phyloP scores from a whole-genome alignment of 768 basidiomycete species.

The Roridomyces roridus region DNA sequence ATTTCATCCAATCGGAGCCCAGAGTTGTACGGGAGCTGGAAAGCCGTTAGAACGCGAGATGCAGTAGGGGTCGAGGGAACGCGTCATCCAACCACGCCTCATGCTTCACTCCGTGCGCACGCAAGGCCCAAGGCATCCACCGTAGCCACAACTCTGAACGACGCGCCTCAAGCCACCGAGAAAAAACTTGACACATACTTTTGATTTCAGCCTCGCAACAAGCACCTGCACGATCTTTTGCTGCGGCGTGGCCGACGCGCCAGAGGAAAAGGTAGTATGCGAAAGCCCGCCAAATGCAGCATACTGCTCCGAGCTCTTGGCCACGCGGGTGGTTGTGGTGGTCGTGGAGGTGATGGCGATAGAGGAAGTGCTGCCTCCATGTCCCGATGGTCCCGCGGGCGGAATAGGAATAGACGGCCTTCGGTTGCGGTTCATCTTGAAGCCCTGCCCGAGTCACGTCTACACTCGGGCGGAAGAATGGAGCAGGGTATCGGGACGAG shows the following conservation, averaged over 20 bases:
- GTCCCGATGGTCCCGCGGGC: too few species aligned
- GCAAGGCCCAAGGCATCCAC: too few species aligned
- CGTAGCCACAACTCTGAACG: too few species aligned
- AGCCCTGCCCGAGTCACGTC: too few species aligned
- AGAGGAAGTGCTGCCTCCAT: too few species aligned
- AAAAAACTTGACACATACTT: constrained; percentile 50
- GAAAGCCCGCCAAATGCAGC: constrained; percentile 28
- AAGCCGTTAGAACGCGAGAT: neutral
- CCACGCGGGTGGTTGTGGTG: constrained; percentile 49
- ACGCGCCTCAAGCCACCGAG: neutral
- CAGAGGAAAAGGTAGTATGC: constrained; percentile 42
- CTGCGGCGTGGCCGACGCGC: constrained; percentile 62
- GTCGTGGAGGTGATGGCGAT: constrained; percentile 9
- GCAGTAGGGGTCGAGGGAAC: too few species aligned
- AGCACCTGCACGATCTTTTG: constrained; percentile 84
- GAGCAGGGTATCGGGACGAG: too few species aligned
- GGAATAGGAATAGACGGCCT: constrained; percentile 20
- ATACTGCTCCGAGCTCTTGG: constrained; percentile 70
- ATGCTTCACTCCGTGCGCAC: too few species aligned
- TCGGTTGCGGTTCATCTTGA: constrained; percentile 15
- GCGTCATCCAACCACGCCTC: too few species aligned
- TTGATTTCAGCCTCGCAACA: constrained; percentile 81
- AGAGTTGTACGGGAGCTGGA: constrained; percentile 85
- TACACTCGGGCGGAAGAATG: too few species aligned
- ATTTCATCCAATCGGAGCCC: constrained; percentile 74